phyloP scores from a whole-genome alignment of 129 eudicot genomes.

The Logfia minima region DNA sequence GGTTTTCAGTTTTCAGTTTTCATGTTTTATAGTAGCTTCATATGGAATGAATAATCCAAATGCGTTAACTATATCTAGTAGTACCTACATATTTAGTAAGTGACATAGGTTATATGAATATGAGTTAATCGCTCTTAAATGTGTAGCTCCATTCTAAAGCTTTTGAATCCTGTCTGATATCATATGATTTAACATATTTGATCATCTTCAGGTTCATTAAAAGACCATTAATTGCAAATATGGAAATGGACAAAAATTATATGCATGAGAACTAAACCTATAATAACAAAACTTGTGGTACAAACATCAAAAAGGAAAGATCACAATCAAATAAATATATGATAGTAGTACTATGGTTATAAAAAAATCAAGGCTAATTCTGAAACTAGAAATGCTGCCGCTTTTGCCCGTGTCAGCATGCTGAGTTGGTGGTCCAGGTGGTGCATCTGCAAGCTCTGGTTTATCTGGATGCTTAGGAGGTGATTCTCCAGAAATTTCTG shows the following conservation, averaged over 20 bases:
- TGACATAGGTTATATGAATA: not conserved
- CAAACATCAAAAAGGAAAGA: not conserved
- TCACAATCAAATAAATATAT: not conserved
- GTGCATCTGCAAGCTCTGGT: conserved; percentile 5
- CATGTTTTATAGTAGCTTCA: not conserved
- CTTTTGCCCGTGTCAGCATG: conserved; percentile 20
- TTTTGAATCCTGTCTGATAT: not conserved
- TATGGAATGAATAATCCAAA: conserved; percentile 4
- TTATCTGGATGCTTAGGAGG: conserved; percentile 18
- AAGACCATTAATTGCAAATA: not conserved
- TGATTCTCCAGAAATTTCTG: conserved; percentile 6
- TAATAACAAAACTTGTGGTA: too few relatives aligned
- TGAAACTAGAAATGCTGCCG: not conserved
- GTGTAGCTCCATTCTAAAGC: not conserved
- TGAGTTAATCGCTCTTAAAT: not conserved
- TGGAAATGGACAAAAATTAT: conserved; percentile 1
- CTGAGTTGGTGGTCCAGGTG: not conserved
- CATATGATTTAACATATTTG: not conserved
- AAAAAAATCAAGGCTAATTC: conserved; percentile 14
- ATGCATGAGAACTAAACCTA: conserved; percentile 9
- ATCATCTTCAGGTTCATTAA: not conserved
- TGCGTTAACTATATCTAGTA: conserved; percentile 11
- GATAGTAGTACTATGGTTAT: conserved; percentile 22
- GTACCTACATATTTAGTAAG: conserved; percentile 18
- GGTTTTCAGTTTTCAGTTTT: not conserved